Conservation (phyloP, 805 yeast genomes). For the Kuraishia capsulata region DNA sequence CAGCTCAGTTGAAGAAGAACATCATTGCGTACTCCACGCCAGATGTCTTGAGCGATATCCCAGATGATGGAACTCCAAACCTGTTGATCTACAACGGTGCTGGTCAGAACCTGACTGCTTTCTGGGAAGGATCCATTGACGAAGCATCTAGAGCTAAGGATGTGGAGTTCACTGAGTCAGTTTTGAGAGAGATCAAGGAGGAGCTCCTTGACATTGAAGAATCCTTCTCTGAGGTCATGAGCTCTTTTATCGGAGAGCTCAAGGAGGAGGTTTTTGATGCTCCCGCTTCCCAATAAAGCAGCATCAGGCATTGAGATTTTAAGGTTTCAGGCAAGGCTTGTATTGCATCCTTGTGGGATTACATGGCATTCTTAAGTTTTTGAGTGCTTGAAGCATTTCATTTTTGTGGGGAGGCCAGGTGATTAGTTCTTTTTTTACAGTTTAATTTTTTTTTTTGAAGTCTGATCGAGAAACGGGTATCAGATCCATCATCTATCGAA, state of each 20-base stretch:
- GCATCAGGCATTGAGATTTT: too few relatives aligned
- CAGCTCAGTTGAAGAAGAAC: conserved; percentile 70
- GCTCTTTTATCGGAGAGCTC: neutral
- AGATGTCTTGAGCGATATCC: conserved; percentile 38
- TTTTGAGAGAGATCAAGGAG: neutral
- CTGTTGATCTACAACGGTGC: conserved; percentile 74
- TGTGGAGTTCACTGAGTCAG: neutral
- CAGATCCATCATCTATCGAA: too few relatives aligned
- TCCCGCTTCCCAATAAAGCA: neutral
- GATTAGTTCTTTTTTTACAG: too few relatives aligned
- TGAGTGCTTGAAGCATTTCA: too few relatives aligned
- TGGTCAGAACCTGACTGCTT: conserved; percentile 57
- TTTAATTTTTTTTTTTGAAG: too few relatives aligned
- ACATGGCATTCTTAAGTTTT: too few relatives aligned
- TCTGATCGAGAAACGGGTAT: too few relatives aligned
- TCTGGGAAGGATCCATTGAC: conserved; percentile 36
- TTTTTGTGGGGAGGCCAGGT: too few relatives aligned
- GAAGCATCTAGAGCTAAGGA: conserved; percentile 3
- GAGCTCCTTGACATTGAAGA: too few relatives aligned
- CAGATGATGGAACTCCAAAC: conserved; percentile 63
- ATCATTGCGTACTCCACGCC: conserved; percentile 61
- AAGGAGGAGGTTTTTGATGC: neutral
- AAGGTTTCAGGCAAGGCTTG: too few relatives aligned
- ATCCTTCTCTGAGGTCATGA: too few relatives aligned
- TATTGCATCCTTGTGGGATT: too few relatives aligned